These are phyloP conservation scores for Neonectria hederae DNA, from an alignment of 2,329 filamentous ascomycete genomes.

Conservation along the genomic window DNA sequence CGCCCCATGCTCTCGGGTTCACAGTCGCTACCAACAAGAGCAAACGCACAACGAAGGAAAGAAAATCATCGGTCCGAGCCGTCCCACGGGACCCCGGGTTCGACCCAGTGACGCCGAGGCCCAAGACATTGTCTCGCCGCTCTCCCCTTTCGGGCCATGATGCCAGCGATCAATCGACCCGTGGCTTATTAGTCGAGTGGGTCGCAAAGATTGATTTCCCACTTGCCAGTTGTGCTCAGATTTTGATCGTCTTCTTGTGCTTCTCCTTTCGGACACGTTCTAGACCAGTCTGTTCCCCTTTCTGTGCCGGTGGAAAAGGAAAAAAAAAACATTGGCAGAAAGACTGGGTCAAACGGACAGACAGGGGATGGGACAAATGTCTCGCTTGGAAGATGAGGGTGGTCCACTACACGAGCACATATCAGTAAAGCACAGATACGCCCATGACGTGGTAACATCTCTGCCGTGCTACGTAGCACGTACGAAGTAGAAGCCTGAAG, in stretches of 20 bases:
- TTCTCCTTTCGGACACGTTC: neutral
- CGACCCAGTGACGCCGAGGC: neutral
- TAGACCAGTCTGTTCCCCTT: neutral
- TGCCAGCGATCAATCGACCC: neutral
- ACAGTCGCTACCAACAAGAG: neutral
- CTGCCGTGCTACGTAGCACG: neutral
- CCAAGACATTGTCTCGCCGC: neutral
- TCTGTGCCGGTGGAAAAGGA: neutral
- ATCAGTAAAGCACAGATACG: neutral
- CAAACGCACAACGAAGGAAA: neutral
- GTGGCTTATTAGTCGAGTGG: neutral
- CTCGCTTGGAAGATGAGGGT: neutral
- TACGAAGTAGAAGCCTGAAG: neutral
- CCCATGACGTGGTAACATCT: neutral
- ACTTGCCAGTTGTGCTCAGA: neutral
- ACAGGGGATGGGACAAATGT: neutral
- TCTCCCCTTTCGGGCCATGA: neutral
- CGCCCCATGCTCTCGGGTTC: neutral
- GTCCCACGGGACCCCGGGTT: neutral
- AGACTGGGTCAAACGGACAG: neutral
- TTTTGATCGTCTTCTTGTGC: neutral
- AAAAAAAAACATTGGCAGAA: neutral
- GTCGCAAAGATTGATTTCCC: neutral
- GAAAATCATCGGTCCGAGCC: neutral
- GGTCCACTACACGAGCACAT: neutral